Percentiles rank a stretch among this genome's conserved stretches.
These are phyloP conservation scores for Camelina neglecta DNA, from an alignment of 345 rosid genomes.

Conservation along the genomic window DNA sequence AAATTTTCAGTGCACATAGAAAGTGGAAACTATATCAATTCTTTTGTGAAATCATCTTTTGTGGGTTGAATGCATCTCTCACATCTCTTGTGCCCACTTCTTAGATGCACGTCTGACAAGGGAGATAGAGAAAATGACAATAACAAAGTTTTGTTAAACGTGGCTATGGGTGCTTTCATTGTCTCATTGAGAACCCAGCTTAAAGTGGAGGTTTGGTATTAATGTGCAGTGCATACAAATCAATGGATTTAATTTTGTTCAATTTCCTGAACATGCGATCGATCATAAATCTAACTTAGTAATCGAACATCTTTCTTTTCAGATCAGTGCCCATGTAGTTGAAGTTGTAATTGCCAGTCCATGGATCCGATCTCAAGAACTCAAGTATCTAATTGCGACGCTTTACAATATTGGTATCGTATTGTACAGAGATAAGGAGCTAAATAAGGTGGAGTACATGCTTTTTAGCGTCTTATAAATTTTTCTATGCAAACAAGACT, in stretches of 20 bases:
- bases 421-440: conserved; percentile 67
- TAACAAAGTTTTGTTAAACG: conserved; percentile 53
- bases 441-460: conserved; percentile 65
- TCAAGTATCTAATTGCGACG: conserved; percentile 60
- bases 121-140: conserved; percentile 55
- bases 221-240: conserved; percentile 21
- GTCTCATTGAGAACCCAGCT: conserved; percentile 61
- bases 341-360: too few species aligned
- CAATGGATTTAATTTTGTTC: not conserved
- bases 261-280: too few species aligned
- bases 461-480: conserved; percentile 5
- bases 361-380: conserved; percentile 62
- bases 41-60: conserved; percentile 23
- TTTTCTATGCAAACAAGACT: conserved; percentile 16
- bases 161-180: conserved; percentile 73
- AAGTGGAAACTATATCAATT: not conserved
- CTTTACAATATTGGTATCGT: conserved; percentile 70
- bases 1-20: conserved; percentile 20
- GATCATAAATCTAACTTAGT: too few species aligned
- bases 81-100: conserved; percentile 33
- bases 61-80: conserved; percentile 30
- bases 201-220: conserved; percentile 60
- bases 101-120: conserved; percentile 53
- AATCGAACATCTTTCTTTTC: too few species aligned
- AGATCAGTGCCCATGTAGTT: too few species aligned